These are phyloP conservation scores for Mycotypha africana DNA, from an alignment of 371 early-diverging fungal species.

Conservation along the genomic window DNA sequence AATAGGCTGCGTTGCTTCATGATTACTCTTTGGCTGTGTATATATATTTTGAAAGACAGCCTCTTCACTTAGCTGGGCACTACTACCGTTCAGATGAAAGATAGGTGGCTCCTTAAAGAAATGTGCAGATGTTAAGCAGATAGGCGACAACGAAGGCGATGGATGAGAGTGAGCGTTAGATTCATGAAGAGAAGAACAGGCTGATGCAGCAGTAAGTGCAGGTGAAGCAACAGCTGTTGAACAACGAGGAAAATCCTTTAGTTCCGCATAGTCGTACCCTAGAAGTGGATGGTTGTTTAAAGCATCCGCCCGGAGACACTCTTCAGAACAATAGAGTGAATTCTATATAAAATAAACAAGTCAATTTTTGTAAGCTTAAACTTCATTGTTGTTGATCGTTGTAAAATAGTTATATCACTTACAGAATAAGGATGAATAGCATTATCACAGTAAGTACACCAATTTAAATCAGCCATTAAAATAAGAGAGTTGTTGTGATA, in stretches of 20 bases:
- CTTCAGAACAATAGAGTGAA: slow-evolving; percentile 28
- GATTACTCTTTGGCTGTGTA: too few species aligned
- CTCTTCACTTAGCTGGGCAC: too few species aligned
- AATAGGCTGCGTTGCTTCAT: too few species aligned
- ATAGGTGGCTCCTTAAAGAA: too few species aligned
- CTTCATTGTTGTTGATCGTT: too few species aligned
- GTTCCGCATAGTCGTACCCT: slow-evolving; percentile 29
- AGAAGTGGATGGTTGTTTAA: slow-evolving; percentile 26
- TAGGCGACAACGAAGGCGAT: slow-evolving; percentile 13
- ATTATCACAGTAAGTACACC: slow-evolving; percentile 34
- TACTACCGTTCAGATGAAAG: too few species aligned
- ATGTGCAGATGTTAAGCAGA: too few species aligned
- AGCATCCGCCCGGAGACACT: slow-evolving; percentile 23
- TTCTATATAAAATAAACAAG: slow-evolving; percentile 9
- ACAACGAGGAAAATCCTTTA: slow-evolving; percentile 26
- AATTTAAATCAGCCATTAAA: slow-evolving; percentile 24
- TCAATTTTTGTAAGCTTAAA: not conserved
- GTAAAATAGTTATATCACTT: slow-evolving; percentile 2
- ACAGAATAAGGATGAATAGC: slow-evolving; percentile 22
- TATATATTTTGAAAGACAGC: too few species aligned
- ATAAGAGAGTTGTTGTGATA: too few species aligned
- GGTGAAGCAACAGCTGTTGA: slow-evolving; percentile 9
- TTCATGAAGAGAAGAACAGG: not conserved
- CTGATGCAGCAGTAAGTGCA: slow-evolving; percentile 5
- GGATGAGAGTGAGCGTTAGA: too few species aligned